Percentiles rank a stretch among this genome's conserved stretches.
Conservation (phyloP, 192 early-diverging fungal species). For the Backusella tarrabulga region DNA sequence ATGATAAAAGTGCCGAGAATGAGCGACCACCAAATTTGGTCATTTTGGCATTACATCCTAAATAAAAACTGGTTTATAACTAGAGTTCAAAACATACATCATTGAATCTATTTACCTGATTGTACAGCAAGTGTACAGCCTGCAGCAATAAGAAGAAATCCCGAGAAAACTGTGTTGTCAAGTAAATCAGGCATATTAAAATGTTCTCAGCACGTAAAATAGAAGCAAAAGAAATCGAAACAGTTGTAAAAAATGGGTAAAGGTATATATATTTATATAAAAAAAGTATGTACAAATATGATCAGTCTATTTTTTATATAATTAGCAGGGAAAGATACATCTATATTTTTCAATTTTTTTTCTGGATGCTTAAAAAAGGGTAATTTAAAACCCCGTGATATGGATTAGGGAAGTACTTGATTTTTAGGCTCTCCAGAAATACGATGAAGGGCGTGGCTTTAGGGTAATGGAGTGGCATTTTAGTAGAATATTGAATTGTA, state of each 20-base stretch:
- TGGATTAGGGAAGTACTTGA: background rate
- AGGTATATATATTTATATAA: background rate
- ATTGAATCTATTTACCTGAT: slow-evolving; percentile 11
- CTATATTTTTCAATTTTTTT: background rate
- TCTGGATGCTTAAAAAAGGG: background rate
- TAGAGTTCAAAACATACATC: background rate
- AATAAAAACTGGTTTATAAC: background rate
- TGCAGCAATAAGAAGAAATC: slow-evolving; percentile 23
- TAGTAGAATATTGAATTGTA: background rate
- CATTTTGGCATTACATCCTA: slow-evolving; percentile 26
- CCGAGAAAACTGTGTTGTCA: slow-evolving; percentile 18
- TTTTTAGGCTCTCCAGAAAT: background rate
- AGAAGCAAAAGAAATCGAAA: background rate
- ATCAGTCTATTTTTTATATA: background rate
- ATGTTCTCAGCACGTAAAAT: background rate
- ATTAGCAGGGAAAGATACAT: background rate
- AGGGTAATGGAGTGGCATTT: background rate
- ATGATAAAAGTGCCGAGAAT: slow-evolving; percentile 24
- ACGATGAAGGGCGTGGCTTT: background rate
- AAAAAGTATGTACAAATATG: background rate
- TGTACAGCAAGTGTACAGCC: slow-evolving; percentile 30
- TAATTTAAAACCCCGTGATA: background rate
- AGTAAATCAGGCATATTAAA: slow-evolving; percentile 17
- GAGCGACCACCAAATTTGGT: slow-evolving; percentile 26
- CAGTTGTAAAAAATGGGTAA: background rate